phyloP scores from a whole-genome alignment of 179 eudicot species.

The Heliamphora pulchella region DNA sequence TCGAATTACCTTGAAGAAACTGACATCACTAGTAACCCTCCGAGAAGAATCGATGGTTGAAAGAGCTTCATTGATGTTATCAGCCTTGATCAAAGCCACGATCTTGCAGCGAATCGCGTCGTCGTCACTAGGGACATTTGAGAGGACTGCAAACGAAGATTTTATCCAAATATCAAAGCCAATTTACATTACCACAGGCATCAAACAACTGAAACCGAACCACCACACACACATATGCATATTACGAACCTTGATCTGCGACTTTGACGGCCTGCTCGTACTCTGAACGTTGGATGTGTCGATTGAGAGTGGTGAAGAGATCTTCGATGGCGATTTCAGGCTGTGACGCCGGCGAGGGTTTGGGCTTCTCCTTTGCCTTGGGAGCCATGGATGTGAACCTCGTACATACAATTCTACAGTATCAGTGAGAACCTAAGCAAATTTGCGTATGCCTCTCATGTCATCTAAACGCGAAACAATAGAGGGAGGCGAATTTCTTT shows the following conservation, averaged over 20 bases:
- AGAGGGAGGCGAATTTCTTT: too few relatives aligned
- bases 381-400: slow-evolving; percentile 50
- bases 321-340: slow-evolving; percentile 56
- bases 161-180: background rate
- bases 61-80: slow-evolving; percentile 59
- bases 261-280: slow-evolving; percentile 51
- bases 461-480: too few relatives aligned
- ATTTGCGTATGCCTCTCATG: too few relatives aligned
- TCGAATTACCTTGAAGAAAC: slow-evolving; percentile 54
- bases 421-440: too few relatives aligned
- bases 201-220: background rate
- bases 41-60: slow-evolving; percentile 39
- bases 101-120: slow-evolving; percentile 78
- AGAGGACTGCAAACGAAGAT: slow-evolving; percentile 39
- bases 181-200: background rate
- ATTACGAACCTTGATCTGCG: slow-evolving; percentile 58
- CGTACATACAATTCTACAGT: too few relatives aligned
- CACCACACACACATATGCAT: background rate
- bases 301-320: slow-evolving; percentile 65
- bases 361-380: slow-evolving; percentile 51
- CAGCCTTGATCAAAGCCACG: slow-evolving; percentile 41
- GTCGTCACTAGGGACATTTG: slow-evolving; percentile 69
- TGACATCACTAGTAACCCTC: slow-evolving; percentile 48
- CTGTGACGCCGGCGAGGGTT: slow-evolving; percentile 31
- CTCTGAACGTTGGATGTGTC: slow-evolving; percentile 47